Conservation (phyloP, 495 filamentous ascomycete species). For the Coniosporium apollinis region DNA sequence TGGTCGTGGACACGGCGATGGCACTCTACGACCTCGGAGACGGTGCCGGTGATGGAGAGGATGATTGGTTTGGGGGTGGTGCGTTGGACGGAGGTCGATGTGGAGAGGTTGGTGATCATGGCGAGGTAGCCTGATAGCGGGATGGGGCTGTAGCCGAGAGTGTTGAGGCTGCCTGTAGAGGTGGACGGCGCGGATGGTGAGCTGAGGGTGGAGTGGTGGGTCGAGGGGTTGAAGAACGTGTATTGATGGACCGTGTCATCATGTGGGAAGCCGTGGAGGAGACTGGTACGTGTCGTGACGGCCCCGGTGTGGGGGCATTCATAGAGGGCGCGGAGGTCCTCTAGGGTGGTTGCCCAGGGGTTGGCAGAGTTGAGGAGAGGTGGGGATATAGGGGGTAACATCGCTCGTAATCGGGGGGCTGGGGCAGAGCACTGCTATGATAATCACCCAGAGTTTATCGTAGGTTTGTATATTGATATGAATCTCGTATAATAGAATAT, state of each 20-base stretch:
- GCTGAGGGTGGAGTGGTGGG: constrained; percentile 8
- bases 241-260: constrained; percentile 28
- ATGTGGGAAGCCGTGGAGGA: constrained; percentile 41
- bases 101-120: constrained; percentile 16
- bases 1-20: constrained; percentile 19
- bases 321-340: constrained; percentile 40
- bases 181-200: constrained; percentile 2
- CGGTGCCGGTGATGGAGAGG: constrained; percentile 48
- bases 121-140: constrained; percentile 19
- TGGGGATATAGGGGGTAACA: constrained; percentile 32
- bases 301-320: constrained; percentile 43
- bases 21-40: constrained; percentile 30
- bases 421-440: no score
- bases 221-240: constrained; percentile 22
- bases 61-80: constrained; percentile 38
- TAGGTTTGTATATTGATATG: no score
- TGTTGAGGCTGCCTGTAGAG: constrained; percentile 24
- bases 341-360: constrained; percentile 48
- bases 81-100: background rate
- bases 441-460: no score
- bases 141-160: constrained; percentile 28
- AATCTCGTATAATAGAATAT: no score
- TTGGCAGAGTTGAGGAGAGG: constrained; percentile 54
- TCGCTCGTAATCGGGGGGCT: no score
- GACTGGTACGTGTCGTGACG: constrained; percentile 49